Base-by-base conservation (phyloP, 1,284 basidiomycete genomes). In the Moesziomyces sp. region DNA sequence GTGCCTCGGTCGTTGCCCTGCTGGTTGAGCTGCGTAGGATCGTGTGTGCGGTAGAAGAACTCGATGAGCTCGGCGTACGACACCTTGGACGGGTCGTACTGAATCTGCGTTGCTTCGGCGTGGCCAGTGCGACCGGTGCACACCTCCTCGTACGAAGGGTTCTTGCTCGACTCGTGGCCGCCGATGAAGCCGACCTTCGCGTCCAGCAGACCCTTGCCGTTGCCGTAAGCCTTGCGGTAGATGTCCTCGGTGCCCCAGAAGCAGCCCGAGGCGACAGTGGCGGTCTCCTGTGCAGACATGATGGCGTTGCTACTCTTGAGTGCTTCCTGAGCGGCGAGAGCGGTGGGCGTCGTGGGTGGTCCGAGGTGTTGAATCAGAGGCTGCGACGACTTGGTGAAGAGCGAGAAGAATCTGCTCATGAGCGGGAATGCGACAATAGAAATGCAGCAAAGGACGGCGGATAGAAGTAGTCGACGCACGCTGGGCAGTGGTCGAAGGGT, bases 91-190 rank as follows among this genome's bases (percentile, higher is more conserved):
- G 91, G 92, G 84, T 95, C 93, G 79, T 94, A 99, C 79, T 91
- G 90, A 71, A 98, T 89, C 82, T 89, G 89, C 59, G 94, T 86
- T 1, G 93, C 91, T 86, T 99, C 96, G 4, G 96, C 96, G 83
- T 97, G 94, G 44, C 91, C 89, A 0, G 96, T 97, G 18, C 85
- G 77, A 3, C 94, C 94, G 7, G 88, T 86, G 71, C 82, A 76
- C 19, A 97, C 94, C 45, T 90, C 86, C 51, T 86, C 85, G 84
- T 97, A 98, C 56, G 86, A 86, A 76, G 83, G 83, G 52, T 82
- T 77, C 57, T 81, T 73, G 66, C 67, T 72, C 24, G 76, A 76
- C 42, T 78, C 74, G 26, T 52, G 24, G 26, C 83, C 83, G 34
- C 83, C 80, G 44, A 80, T 80, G 64, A 76, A 82, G 35, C 80